These are phyloP conservation scores for Pyrenophora teres DNA, from an alignment of 2,329 filamentous ascomycete species.

Conservation along the genomic window DNA sequence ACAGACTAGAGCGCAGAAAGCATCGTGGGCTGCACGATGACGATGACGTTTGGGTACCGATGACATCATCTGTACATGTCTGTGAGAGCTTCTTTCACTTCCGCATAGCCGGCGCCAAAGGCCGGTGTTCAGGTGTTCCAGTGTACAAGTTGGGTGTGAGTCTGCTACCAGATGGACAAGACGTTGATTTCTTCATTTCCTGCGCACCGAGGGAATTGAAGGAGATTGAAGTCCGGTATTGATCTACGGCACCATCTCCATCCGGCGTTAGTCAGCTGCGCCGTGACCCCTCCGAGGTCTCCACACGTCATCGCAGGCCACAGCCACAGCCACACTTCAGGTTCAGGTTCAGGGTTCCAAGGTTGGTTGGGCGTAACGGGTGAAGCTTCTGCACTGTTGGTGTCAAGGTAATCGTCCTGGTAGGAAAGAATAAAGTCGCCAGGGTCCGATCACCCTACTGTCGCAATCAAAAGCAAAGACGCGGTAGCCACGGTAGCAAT, in stretches of 20 bases:
- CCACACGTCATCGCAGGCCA: slow-evolving; percentile 29
- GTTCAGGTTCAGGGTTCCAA: slow-evolving; percentile 1
- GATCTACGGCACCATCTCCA: slow-evolving; percentile 24
- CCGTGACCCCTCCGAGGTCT: slow-evolving; percentile 18
- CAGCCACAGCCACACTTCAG: slow-evolving; percentile 6
- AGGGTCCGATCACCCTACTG: slow-evolving; percentile 7
- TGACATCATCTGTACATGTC: slow-evolving; percentile 20
- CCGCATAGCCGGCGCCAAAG: slow-evolving; percentile 16
- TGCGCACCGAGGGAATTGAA: no score
- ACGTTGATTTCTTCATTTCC: no score
- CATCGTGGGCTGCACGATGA: slow-evolving; percentile 21
- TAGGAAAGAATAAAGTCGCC: slow-evolving; percentile 10
- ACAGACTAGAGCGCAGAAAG: slow-evolving; percentile 12
- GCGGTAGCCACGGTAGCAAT: slow-evolving; percentile 4
- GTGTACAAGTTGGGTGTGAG: neutral
- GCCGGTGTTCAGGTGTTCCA: neutral
- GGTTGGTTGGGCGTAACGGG: slow-evolving; percentile 11
- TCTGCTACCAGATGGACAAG: no score
- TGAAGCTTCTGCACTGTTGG: slow-evolving; percentile 1
- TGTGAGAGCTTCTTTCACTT: neutral
- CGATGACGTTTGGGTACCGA: slow-evolving; percentile 15
- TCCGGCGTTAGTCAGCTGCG: slow-evolving; percentile 22
- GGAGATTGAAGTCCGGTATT: neutral
- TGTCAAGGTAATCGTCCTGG: slow-evolving; percentile 4
- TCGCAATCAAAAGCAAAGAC: slow-evolving; percentile 4